Evolutionary conservation across 2,329 filamentous ascomycete species (phyloP).

Genomic region (Rhytidhysteron rufulum): DNA sequence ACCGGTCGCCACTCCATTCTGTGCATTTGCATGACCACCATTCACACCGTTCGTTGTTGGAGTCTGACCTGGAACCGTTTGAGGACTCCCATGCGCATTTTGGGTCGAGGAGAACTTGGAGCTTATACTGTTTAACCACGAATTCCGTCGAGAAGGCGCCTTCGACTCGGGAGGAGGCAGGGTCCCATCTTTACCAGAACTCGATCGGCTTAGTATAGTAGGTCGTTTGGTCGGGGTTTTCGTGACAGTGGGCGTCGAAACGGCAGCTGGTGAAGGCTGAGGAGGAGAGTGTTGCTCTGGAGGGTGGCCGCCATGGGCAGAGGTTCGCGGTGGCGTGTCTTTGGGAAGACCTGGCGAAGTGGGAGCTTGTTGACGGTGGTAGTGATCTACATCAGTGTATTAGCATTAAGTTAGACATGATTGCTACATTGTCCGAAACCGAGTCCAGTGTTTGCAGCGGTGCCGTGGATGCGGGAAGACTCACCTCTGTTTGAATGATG

Average conservation of each 20-base stretch:
- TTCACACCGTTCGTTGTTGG: slow-evolving; percentile 36
- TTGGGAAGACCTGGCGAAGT: slow-evolving; percentile 30
- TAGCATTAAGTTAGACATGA: not conserved
- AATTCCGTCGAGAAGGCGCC: slow-evolving; percentile 55
- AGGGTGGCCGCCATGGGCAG: slow-evolving; percentile 28
- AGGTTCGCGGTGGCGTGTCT: slow-evolving; percentile 33
- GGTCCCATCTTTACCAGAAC: slow-evolving; percentile 32
- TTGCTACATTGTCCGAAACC: too few relatives aligned
- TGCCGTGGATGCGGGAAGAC: slow-evolving; percentile 30
- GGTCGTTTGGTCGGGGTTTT: slow-evolving; percentile 37
- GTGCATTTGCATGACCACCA: slow-evolving; percentile 51
- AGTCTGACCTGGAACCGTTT: slow-evolving; percentile 29
- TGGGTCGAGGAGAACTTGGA: slow-evolving; percentile 76
- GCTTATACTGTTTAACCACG: slow-evolving; percentile 91
- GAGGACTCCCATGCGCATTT: slow-evolving; percentile 34
- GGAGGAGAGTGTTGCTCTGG: slow-evolving; percentile 14
- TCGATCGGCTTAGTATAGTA: slow-evolving; percentile 38
- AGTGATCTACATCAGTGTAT: slow-evolving; percentile 28
- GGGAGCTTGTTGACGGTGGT: slow-evolving; percentile 34
- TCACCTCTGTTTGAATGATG: slow-evolving; percentile 79
- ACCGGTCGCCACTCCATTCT: slow-evolving; percentile 37
- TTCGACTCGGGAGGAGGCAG: slow-evolving; percentile 26
- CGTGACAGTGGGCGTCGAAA: slow-evolving; percentile 18
- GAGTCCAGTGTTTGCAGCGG: too few relatives aligned
- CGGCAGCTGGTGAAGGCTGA: slow-evolving; percentile 15